Base-by-base conservation (phyloP, 2,329 filamentous ascomycete genomes). In the Dothistroma pini region DNA sequence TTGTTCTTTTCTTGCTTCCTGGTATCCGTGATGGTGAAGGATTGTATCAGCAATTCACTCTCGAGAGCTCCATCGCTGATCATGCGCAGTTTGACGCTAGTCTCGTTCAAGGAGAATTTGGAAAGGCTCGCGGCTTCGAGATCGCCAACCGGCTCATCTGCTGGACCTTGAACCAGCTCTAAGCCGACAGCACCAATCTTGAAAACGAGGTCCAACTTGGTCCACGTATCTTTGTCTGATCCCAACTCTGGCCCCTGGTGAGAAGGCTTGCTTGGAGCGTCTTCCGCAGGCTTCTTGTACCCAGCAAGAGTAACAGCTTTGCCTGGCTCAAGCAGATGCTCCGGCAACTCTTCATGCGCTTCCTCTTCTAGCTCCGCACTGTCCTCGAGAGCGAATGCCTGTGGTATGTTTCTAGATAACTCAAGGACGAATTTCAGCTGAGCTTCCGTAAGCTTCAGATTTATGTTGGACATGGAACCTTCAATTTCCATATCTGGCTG, bases 21-120 rank as follows among this genome's bases (percentile, higher is more conserved):
- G 65, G 89, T 97, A 74, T 99, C 95, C 59, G 90, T 86, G 66
- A 97, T 96, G 0, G 92, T 96, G 74, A 99, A 97, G 0, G 93
- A 95, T 62, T 95, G 89, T 16, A 99, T 92, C 38, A 96, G 83
- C 7, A 99, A 84, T 73, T 99, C 96, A 2, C 93, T 92, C 74
- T 99, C 95, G 47, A 99, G 77, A 0, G 93, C 93, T 7, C 89
- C 88, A 74, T 99, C 93, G 21, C 90, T 96, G 69, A 97, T 84
- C 88, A 97, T 95, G 29, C 92, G 87, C 9, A 96, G 84, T 79
- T 97, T 99, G 64, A 97, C 81, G 68, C 88, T 90, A 7, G 93
- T 97, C 65, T 96, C 88, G 70, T 99, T 95, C 38, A 99, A 82
- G 12, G 93, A 96, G 77, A 99, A 99, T 47, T 90, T 91, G 0